Evolutionary conservation across 805 yeast species (phyloP).

Genomic region (Pichia nanzhaoensis): DNA sequence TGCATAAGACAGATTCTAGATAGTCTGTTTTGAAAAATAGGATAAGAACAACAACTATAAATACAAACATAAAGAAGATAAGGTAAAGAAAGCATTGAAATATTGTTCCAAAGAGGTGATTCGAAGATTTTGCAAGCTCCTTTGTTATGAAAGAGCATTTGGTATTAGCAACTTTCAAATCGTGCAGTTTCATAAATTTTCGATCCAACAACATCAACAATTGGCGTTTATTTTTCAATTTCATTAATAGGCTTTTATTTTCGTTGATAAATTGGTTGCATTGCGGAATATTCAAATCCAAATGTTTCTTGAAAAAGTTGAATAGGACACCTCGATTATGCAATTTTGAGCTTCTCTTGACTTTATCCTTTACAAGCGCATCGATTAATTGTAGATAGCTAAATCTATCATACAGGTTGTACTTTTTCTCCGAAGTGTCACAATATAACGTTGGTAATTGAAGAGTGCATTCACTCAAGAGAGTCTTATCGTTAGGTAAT

Average conservation of each 20-base stretch:
- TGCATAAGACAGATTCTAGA: not conserved
- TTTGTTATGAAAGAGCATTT: too few relatives aligned
- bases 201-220: constrained; percentile 5
- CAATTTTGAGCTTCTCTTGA: too few relatives aligned
- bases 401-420: constrained; percentile 1
- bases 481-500: not conserved
- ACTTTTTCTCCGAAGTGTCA: not conserved
- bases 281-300: not conserved
- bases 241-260: not conserved
- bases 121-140: not conserved
- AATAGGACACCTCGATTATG: constrained; percentile 2
- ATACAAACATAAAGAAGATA: not conserved
- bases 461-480: not conserved
- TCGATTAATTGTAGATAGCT: constrained; percentile 6
- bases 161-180: too few relatives aligned
- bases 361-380: not conserved
- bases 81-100: not conserved
- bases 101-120: not conserved
- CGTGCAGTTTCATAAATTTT: not conserved
- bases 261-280: not conserved
- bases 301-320: not conserved
- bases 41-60: not conserved
- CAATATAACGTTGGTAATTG: constrained; percentile 2
- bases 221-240: constrained; percentile 12
- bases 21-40: constrained; percentile 1